Evolutionary conservation across 306 rosid species (phyloP).

Genomic region (Lathyrus aphaca): DNA sequence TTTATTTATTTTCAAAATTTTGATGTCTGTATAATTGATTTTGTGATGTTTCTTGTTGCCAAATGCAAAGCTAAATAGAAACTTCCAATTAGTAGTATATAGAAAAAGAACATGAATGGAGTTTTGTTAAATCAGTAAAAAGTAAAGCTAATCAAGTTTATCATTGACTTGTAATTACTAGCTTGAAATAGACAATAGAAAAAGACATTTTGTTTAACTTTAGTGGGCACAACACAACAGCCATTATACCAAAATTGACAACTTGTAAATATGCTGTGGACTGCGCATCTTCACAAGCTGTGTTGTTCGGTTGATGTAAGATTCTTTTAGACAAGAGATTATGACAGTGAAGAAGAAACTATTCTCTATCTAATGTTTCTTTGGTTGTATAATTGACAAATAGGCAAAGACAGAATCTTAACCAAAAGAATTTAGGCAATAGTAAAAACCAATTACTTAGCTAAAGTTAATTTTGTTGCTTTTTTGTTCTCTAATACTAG

Average conservation of each 20-base stretch:
- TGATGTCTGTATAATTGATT: constrained; percentile 15
- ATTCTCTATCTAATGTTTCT: constrained; percentile 32
- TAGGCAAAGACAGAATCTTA: constrained; percentile 37
- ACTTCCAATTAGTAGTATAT: neutral
- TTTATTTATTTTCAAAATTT: constrained; percentile 2
- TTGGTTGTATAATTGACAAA: constrained; percentile 43
- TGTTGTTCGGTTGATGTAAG: constrained; percentile 42
- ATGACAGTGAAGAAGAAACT: constrained; percentile 36
- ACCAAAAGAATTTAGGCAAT: constrained; percentile 37
- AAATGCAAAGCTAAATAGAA: constrained; percentile 10
- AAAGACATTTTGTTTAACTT: neutral
- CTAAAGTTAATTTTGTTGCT: constrained; percentile 2
- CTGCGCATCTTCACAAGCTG: constrained; percentile 41
- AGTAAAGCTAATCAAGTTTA: constrained; percentile 36
- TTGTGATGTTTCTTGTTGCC: constrained; percentile 2
- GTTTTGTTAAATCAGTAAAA: constrained; percentile 28
- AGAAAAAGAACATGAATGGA: constrained; percentile 4
- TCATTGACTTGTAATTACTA: constrained; percentile 35
- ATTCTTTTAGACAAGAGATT: constrained; percentile 42
- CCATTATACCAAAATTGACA: constrained; percentile 29
- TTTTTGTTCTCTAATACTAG: constrained; percentile 9
- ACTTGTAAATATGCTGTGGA: constrained; percentile 34
- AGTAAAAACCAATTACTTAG: constrained; percentile 28
- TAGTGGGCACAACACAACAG: constrained; percentile 17
- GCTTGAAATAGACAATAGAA: constrained; percentile 19